Percentiles rank a stretch among this genome's conserved stretches.
These are phyloP conservation scores for Huntiella moniliformis DNA, from an alignment of 2,329 filamentous ascomycete species.

Conservation along the genomic window DNA sequence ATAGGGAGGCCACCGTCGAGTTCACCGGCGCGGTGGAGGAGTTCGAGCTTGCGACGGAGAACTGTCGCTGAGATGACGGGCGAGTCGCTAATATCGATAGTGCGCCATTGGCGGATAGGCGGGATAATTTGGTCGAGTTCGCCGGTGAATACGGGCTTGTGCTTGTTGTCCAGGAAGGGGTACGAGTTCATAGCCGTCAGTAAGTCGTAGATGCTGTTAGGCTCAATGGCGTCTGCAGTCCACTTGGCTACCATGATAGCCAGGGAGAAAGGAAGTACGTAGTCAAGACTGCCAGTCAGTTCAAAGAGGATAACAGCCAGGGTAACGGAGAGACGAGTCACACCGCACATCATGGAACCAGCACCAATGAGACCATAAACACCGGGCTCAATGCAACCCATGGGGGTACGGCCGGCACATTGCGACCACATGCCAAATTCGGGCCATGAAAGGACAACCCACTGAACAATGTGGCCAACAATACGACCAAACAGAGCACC, in stretches of 20 bases:
- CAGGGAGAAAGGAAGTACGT: constrained; percentile 85
- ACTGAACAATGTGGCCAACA: constrained; percentile 71
- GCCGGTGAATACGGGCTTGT: constrained; percentile 76
- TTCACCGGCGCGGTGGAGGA: constrained; percentile 69
- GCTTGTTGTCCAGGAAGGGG: constrained; percentile 91
- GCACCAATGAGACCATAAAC: constrained; percentile 90
- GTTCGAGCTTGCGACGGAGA: constrained; percentile 62
- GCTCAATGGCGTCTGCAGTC: constrained; percentile 91
- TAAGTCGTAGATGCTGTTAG: constrained; percentile 87
- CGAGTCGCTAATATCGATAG: constrained; percentile 77
- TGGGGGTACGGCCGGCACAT: constrained; percentile 51
- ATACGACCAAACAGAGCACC: constrained; percentile 80
- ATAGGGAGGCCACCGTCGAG: constrained; percentile 85
- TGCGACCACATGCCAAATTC: constrained; percentile 53
- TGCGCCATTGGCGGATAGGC: constrained; percentile 50
- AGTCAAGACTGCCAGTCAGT: constrained; percentile 82
- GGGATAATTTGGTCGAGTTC: constrained; percentile 76
- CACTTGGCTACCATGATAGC: constrained; percentile 92
- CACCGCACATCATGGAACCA: constrained; percentile 93
- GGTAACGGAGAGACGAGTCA: constrained; percentile 82
- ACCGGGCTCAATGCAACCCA: constrained; percentile 84
- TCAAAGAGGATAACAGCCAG: constrained; percentile 92
- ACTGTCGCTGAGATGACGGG: constrained; percentile 59
- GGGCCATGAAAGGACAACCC: constrained; percentile 55
- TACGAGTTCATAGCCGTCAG: constrained; percentile 95